phyloP scores from a whole-genome alignment of 2,329 filamentous ascomycete species.

The Xylariaceae sp. region DNA sequence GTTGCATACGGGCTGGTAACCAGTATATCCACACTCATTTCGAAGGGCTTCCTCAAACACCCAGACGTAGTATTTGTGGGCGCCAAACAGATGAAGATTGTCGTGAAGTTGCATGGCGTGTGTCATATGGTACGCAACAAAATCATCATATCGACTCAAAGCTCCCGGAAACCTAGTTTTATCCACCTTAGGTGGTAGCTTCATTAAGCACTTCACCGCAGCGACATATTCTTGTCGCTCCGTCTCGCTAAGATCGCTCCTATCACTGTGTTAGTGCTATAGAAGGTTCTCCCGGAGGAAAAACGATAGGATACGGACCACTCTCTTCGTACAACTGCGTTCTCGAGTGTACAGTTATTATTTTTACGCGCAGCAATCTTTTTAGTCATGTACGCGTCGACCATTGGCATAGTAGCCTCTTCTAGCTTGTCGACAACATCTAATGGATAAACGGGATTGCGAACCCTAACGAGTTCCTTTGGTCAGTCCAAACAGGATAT shows the following conservation, averaged over 20 bases:
- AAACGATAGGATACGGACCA: constrained; percentile 31
- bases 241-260: constrained; percentile 39
- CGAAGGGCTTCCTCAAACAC: constrained; percentile 42
- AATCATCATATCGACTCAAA: constrained; percentile 41
- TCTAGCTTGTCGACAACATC: constrained; percentile 41
- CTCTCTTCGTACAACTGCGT: constrained; percentile 36
- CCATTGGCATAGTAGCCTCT: constrained; percentile 38
- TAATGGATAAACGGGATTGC: constrained; percentile 39
- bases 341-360: constrained; percentile 40
- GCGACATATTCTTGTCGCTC: constrained; percentile 39
- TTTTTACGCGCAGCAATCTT: constrained; percentile 34
- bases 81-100: constrained; percentile 36
- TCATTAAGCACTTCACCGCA: constrained; percentile 39
- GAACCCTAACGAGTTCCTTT: constrained; percentile 23
- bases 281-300: background rate
- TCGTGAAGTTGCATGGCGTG: constrained; percentile 39
- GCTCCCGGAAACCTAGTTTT: constrained; percentile 38
- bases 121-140: constrained; percentile 39
- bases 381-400: constrained; percentile 34
- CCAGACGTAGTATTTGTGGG: constrained; percentile 42
- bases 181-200: constrained; percentile 35
- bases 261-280: constrained; percentile 21
- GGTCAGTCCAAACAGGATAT: constrained; percentile 14
- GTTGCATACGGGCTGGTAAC: constrained; percentile 40
- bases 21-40: constrained; percentile 42